phyloP scores from a whole-genome alignment of 2,329 filamentous ascomycete species.

The Cladosporium velox region DNA sequence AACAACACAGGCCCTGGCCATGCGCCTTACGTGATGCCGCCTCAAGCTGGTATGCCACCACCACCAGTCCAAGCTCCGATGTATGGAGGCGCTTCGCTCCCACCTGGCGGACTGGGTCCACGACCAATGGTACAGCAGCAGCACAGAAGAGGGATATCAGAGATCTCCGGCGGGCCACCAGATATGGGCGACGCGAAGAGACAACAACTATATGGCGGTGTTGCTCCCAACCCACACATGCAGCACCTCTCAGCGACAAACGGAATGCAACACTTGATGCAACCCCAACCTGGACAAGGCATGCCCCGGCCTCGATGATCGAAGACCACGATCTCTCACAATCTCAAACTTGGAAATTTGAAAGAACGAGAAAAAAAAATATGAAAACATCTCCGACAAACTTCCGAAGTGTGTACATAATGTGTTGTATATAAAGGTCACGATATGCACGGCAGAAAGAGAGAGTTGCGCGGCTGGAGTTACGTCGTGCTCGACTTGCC shows the following conservation, averaged over 20 bases:
- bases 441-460: background rate
- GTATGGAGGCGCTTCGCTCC: slow-evolving; percentile 40
- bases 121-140: slow-evolving; percentile 38
- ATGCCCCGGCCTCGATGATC: background rate
- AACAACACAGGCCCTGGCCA: slow-evolving; percentile 39
- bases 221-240: slow-evolving; percentile 9
- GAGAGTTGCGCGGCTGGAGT: background rate
- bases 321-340: background rate
- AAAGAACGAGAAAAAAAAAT: background rate
- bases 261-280: slow-evolving; percentile 15
- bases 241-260: background rate
- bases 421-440: background rate
- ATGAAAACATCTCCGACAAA: background rate
- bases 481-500: background rate
- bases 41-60: slow-evolving; percentile 18
- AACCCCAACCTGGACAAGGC: slow-evolving; percentile 12
- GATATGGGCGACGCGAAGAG: slow-evolving; percentile 57
- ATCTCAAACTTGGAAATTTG: background rate
- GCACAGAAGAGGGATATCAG: slow-evolving; percentile 62
- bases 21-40: slow-evolving; percentile 40
- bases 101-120: slow-evolving; percentile 42
- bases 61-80: slow-evolving; percentile 25
- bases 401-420: slow-evolving; percentile 4
- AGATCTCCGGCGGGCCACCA: slow-evolving; percentile 58
- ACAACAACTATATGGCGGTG: slow-evolving; percentile 56